phyloP scores from a whole-genome alignment of 208 protist genomes.

The Leishmania martiniquensis region DNA sequence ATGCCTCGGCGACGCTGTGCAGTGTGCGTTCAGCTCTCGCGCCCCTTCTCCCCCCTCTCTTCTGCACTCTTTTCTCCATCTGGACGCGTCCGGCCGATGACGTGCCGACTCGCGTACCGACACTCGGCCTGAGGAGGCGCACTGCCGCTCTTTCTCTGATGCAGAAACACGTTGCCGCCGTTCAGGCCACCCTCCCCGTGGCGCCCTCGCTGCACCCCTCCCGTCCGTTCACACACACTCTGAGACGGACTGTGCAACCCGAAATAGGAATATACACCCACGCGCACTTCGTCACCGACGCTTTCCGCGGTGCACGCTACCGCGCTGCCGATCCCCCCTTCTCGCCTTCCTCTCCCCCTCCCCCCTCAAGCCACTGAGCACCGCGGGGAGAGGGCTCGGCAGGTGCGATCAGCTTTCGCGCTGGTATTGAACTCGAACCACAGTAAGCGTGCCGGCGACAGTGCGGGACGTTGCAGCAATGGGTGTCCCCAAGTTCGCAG shows the following conservation, averaged over 20 bases:
- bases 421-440: background rate
- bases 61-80: too few relatives aligned
- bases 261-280: background rate
- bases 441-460: background rate
- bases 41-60: background rate
- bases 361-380: background rate
- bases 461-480: constrained; percentile 23
- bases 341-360: background rate
- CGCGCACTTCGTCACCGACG: background rate
- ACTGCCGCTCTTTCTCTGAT: background rate
- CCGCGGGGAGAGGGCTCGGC: background rate
- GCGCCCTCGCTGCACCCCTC: background rate
- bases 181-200: background rate
- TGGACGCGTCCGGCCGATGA: too few relatives aligned
- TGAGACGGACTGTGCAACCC: background rate
- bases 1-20: too few relatives aligned
- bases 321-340: background rate
- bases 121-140: background rate
- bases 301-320: background rate
- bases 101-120: too few relatives aligned
- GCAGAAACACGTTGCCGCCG: background rate
- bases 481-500: constrained; percentile 85
- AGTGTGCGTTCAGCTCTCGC: background rate
- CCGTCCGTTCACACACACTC: background rate
- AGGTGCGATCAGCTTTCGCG: background rate